Conservation (phyloP, 2,329 filamentous ascomycete genomes). For the Alternaria panax region DNA sequence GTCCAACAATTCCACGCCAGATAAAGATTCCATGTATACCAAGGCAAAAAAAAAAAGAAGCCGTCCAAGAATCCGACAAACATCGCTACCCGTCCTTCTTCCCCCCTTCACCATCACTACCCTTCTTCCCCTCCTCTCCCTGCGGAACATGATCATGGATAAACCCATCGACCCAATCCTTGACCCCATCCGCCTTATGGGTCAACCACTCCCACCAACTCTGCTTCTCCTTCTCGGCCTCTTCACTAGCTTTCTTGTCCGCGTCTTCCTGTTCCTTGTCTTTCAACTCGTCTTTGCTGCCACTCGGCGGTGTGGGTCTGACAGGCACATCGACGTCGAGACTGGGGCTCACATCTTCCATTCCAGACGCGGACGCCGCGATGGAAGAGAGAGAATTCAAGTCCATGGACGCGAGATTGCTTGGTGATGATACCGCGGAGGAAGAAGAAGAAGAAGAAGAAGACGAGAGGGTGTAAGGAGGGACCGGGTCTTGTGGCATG, state of each 20-base stretch:
- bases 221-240: constrained; percentile 11
- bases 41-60: background rate
- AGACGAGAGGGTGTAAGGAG: constrained; percentile 8
- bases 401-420: constrained; percentile 23
- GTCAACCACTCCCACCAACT: constrained; percentile 50
- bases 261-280: background rate
- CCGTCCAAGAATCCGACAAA: too few species aligned
- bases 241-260: background rate
- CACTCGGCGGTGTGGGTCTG: constrained; percentile 18
- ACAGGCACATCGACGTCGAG: constrained; percentile 4
- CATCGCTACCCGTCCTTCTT: background rate
- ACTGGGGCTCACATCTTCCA: constrained; percentile 23
- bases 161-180: constrained; percentile 48
- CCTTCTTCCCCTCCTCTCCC: background rate
- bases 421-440: background rate
- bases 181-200: constrained; percentile 45
- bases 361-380: constrained; percentile 30
- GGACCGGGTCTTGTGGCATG: constrained; percentile 62
- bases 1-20: too few species aligned
- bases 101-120: background rate
- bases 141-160: constrained; percentile 38
- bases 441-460: constrained; percentile 10
- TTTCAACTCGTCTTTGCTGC: constrained; percentile 1
- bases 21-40: background rate
- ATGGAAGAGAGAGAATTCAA: constrained; percentile 32